These are phyloP conservation scores for Pseudogymnoascus pannorum DNA, from an alignment of 2,329 filamentous ascomycete genomes.

Conservation along the genomic window DNA sequence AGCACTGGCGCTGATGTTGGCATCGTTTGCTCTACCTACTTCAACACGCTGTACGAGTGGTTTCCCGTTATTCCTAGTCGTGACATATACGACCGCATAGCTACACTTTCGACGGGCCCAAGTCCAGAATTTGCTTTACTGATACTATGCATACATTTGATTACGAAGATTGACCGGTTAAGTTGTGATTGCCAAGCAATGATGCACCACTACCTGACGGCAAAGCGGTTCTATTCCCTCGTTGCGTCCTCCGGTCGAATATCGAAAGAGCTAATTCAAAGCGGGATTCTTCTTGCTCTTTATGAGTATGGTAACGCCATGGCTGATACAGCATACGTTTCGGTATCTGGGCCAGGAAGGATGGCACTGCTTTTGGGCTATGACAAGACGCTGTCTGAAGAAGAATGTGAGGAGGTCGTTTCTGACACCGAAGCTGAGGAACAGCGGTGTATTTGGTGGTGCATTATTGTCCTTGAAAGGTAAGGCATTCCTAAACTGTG, in stretches of 20 bases:
- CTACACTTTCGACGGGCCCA: not conserved
- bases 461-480: not conserved
- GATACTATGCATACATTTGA: not conserved
- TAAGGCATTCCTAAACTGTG: not conserved
- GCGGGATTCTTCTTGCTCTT: slow-evolving; percentile 14
- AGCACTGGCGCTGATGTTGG: slow-evolving; percentile 3
- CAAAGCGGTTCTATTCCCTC: slow-evolving; percentile 3
- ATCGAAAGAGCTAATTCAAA: slow-evolving; percentile 14
- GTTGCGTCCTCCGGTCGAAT: slow-evolving; percentile 11
- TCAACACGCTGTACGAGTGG: slow-evolving; percentile 8
- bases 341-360: slow-evolving; percentile 13
- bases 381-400: slow-evolving; percentile 11
- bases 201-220: not conserved
- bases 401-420: not conserved
- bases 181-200: not conserved
- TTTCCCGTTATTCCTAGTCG: slow-evolving; percentile 1
- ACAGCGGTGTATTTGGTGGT: not conserved
- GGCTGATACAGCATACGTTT: slow-evolving; percentile 8
- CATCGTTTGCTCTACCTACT: slow-evolving; percentile 5
- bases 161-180: not conserved
- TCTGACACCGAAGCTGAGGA: not conserved
- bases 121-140: not conserved
- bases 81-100: slow-evolving; percentile 8
- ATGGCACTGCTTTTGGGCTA: slow-evolving; percentile 13
- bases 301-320: slow-evolving; percentile 14